Base-by-base conservation (phyloP, 208 protist genomes). In the Phytomonas francai region DNA sequence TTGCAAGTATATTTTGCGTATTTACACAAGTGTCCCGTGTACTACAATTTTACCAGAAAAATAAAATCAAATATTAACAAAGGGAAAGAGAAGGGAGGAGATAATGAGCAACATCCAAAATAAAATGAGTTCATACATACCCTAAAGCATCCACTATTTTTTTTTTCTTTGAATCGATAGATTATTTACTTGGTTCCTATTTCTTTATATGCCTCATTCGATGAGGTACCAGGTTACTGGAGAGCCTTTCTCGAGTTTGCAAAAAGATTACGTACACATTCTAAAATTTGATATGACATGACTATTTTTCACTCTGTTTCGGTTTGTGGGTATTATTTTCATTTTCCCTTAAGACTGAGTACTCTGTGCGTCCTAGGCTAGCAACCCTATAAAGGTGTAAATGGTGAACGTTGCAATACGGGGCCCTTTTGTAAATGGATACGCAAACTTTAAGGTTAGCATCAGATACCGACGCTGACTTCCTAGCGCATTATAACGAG, bases 1-100 rank as follows among this genome's bases (percentile, higher is more conserved):
- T n/a, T 74, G 68, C 65, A 90, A 89, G 76, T 93, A 89, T 49
- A 56, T 85, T 0, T 59, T 93, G 59, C 83, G 83, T n/a, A 39
- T 92, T 25, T 88, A 84, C 72, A 88, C 77, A 45, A 84, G 66
- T 63, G 70, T 33, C 33, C 64, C 8, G 6, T 68, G 83, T 36
- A 84, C 36, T 36, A 36, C 33, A 36, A 36, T 3, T 36, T 36
- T 36, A 3, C 33, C 3, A 8, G 8, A 36, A 36, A 3, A 36
- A 8, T 36, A 36, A 8, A 36, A 36, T 11, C 8, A 3, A 36
- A 3, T 36, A 36, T 36, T 36, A 36, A 36, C 33, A 3, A 36
- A 36, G 8, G 8, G 33, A 8, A 8, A 8, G 33, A 36, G 33
- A 8, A 36, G 33, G 33, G 33, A 36, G 33, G 33, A 8, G 33